phyloP scores from a whole-genome alignment of 352 stramenopile species.

The Globisporangium takayamanum region DNA sequence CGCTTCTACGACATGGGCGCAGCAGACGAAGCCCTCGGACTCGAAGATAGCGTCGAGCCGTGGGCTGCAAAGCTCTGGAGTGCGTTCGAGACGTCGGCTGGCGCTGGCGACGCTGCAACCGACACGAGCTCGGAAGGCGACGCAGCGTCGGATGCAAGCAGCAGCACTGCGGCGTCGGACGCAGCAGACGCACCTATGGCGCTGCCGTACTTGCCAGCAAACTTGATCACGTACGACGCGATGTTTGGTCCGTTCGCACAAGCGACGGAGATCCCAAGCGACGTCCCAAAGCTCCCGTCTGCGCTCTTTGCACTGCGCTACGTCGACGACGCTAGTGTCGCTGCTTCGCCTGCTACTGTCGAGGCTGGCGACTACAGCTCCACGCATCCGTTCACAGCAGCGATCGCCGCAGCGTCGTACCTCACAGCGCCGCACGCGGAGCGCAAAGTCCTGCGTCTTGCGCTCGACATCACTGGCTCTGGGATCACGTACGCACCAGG shows the following conservation, averaged over 20 bases:
- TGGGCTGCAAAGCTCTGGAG: conserved; percentile 72
- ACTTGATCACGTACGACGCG: conserved; percentile 44
- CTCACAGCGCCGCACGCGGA: conserved; percentile 38
- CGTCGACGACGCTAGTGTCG: conserved; percentile 12
- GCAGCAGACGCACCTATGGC: neutral
- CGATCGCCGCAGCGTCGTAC: conserved; percentile 36
- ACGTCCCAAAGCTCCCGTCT: conserved; percentile 51
- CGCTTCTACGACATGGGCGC: conserved; percentile 70
- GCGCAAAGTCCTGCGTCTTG: conserved; percentile 51
- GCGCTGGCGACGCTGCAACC: conserved; percentile 13
- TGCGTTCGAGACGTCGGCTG: conserved; percentile 36
- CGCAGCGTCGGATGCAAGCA: neutral
- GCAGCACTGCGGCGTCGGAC: neutral
- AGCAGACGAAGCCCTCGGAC: conserved; percentile 91
- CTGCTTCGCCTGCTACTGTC: neutral
- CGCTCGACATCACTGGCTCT: conserved; percentile 38
- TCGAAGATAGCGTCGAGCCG: conserved; percentile 93
- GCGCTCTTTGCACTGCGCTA: conserved; percentile 41
- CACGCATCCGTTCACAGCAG: conserved; percentile 43
- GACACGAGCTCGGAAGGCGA: conserved; percentile 19
- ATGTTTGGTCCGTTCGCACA: conserved; percentile 43
- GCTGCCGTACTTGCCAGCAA: conserved; percentile 27
- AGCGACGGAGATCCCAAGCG: conserved; percentile 31
- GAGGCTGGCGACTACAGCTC: conserved; percentile 26
- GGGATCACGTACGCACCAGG: conserved; percentile 68